Evolutionary conservation across 2,329 filamentous ascomycete species (phyloP).

Genomic region (Escovopsis sp.): DNA sequence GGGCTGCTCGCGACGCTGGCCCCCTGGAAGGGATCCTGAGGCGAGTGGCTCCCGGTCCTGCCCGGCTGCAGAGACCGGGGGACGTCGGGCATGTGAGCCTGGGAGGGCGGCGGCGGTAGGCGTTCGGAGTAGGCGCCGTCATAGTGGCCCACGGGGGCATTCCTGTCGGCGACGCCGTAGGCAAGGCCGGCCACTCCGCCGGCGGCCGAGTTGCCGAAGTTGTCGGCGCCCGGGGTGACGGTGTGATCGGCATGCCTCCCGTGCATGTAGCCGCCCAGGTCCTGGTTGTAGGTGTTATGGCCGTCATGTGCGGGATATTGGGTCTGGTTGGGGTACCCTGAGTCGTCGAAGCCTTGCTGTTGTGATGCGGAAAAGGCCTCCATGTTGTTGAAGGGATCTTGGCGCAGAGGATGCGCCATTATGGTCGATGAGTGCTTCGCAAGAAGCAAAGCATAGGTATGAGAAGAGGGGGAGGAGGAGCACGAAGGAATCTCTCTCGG

Average conservation of each 20-base stretch:
- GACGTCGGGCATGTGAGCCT: constrained; percentile 13
- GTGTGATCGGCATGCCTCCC: constrained; percentile 13
- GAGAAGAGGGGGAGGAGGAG: too few species aligned
- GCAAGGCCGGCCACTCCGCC: constrained; percentile 57
- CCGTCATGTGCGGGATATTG: too few species aligned
- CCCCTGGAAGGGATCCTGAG: constrained; percentile 20
- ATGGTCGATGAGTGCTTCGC: too few species aligned
- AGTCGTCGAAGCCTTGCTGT: too few species aligned
- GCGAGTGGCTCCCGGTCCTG: constrained; percentile 8
- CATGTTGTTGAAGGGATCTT: too few species aligned
- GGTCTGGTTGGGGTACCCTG: too few species aligned
- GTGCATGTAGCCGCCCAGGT: not conserved
- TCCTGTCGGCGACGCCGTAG: constrained; percentile 48
- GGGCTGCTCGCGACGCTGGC: constrained; percentile 10
- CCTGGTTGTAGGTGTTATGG: not conserved
- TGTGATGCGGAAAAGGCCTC: too few species aligned
- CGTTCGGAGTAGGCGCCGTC: constrained; percentile 38
- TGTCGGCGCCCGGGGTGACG: constrained; percentile 50
- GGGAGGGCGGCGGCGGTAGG: constrained; percentile 23
- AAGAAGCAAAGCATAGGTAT: too few species aligned
- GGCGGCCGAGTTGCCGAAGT: constrained; percentile 45
- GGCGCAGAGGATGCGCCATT: too few species aligned
- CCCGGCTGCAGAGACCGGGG: constrained; percentile 9
- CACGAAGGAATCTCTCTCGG: too few species aligned
- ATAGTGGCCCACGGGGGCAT: constrained; percentile 49